Base-by-base conservation (phyloP, 1,284 basidiomycete species). In the Phellopilus nigrolimitatus region DNA sequence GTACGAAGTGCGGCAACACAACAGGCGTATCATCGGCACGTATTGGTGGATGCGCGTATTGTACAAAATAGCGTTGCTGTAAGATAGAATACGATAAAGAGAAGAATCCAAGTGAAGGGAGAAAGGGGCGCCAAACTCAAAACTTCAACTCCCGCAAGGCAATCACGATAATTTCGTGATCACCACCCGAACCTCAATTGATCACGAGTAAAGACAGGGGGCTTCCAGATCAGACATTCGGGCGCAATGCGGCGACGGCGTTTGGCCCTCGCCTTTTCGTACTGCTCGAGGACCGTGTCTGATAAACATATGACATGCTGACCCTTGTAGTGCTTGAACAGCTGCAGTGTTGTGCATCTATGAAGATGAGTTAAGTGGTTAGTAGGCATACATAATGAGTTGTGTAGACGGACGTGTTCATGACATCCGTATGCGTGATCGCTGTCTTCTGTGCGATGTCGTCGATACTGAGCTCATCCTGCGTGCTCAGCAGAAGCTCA, bases 291-390 rank as follows among this genome's bases (percentile, higher is more conserved):
- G 25, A 97, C 85, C 17, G 88, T 80, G 58, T 97, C 93, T 41
- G 92, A 92, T 37, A 99, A 76, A 66, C 88, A 92, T 57, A 99
- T 90, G 58, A 95, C 86, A 68, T 99, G 92, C 62, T 91, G 88
- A 17, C 93, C 94, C 65, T 97, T 95, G 75, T 91, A 93, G 65
- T 94, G 93, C 65, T 97, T 97, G 73, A 99, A 92, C 61, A 99
- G 78, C 68, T 95, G 93, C 53, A 97, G 71, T 15, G 93, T 93
- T 66, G 91, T 92, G 67, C 94, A 95, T 31, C 92, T 95, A 57
- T 38, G 47, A 37, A 40, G 62, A 58, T 45, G 57, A 56, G 44
- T 41, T 28, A 40, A 39, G 61, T 55, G 45, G 51, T 38, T 15
- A 37, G 28, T 22, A 17, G 28, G 6, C 31, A 37, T 34, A 38